phyloP scores from a whole-genome alignment of 2,329 filamentous ascomycete species.

The Corynespora cassiicola region DNA sequence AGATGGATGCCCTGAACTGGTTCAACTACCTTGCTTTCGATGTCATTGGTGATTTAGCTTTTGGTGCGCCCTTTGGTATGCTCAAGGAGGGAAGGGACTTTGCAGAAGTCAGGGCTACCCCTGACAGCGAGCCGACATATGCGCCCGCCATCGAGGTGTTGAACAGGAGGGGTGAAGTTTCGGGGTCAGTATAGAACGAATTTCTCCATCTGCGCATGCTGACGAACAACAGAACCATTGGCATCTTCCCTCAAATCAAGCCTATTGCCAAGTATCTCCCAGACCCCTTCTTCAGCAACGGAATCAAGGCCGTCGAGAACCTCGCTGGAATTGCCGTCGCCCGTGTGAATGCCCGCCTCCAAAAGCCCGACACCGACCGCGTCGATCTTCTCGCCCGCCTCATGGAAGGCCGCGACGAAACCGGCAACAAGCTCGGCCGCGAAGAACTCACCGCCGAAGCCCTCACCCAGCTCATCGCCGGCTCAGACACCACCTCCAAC shows the following conservation, averaged over 20 bases:
- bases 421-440: constrained; percentile 75
- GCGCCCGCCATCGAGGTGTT: constrained; percentile 85
- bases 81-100: constrained; percentile 76
- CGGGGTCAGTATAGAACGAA: constrained; percentile 63
- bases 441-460: constrained; percentile 88
- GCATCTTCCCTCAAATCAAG: constrained; percentile 75
- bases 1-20: constrained; percentile 79
- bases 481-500: constrained; percentile 78
- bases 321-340: constrained; percentile 89
- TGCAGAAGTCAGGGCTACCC: constrained; percentile 72
- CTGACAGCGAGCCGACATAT: constrained; percentile 68
- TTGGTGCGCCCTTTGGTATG: constrained; percentile 85
- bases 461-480: constrained; percentile 84
- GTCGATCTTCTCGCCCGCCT: constrained; percentile 82
- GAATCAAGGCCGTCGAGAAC: constrained; percentile 76
- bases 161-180: constrained; percentile 87
- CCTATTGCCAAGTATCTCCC: constrained; percentile 82
- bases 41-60: constrained; percentile 68
- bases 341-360: constrained; percentile 75
- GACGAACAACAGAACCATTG: constrained; percentile 63
- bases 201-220: background rate
- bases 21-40: constrained; percentile 71
- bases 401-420: constrained; percentile 85
- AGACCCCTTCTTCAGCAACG: constrained; percentile 79
- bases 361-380: constrained; percentile 64